Evolutionary conservation across 2,329 filamentous ascomycete genomes (phyloP).

Genomic region (Curvularia spicifera): DNA sequence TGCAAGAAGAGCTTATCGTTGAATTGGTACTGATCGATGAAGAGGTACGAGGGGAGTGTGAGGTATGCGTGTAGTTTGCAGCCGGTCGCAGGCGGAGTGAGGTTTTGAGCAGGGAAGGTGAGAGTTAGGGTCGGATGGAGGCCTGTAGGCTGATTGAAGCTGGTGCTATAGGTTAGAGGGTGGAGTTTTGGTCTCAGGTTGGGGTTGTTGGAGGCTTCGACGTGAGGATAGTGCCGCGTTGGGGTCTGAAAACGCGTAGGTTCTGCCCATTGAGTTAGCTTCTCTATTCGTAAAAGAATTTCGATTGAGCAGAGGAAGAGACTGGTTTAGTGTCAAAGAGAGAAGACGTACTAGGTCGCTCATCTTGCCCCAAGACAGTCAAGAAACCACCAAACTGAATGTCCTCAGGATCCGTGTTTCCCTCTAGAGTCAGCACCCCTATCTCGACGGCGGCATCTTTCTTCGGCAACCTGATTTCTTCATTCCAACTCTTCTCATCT

Average conservation of each 20-base stretch:
- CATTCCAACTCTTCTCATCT: conserved; percentile 52
- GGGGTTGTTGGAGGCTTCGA: conserved; percentile 10
- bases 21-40: conserved; percentile 88
- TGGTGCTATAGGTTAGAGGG: conserved; percentile 69
- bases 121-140: conserved; percentile 83
- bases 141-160: conserved; percentile 74
- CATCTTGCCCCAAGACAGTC: conserved; percentile 77
- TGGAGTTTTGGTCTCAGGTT: conserved; percentile 32
- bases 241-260: conserved; percentile 84
- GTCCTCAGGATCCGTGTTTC: conserved; percentile 71
- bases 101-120: conserved; percentile 63
- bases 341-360: conserved; percentile 62
- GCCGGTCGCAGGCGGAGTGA: conserved; percentile 54
- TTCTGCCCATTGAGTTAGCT: conserved; percentile 52
- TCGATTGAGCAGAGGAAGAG: not conserved
- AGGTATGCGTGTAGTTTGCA: conserved; percentile 82
- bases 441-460: conserved; percentile 72
- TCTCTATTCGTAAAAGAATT: not conserved
- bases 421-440: conserved; percentile 74
- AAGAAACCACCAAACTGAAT: conserved; percentile 79
- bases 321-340: not conserved
- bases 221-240: conserved; percentile 74
- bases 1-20: conserved; percentile 75
- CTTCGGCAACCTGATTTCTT: conserved; percentile 46
- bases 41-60: conserved; percentile 80